Conservation (phyloP, 352 stramenopile genomes). For the Pythium insidiosum region DNA sequence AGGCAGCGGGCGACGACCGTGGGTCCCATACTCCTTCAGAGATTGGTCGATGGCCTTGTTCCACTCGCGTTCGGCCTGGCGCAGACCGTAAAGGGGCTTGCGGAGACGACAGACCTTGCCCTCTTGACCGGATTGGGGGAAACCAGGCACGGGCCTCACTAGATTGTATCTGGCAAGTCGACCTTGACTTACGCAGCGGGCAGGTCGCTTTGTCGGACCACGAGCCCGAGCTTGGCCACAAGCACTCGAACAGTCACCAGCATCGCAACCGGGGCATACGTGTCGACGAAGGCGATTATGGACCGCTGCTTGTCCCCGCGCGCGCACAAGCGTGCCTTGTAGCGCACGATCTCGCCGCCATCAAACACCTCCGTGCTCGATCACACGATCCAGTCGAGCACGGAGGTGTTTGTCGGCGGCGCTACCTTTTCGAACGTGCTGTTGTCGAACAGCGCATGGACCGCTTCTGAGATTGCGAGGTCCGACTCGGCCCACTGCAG, state of each 20-base stretch:
- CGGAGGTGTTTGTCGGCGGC: background rate
- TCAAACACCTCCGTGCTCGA: background rate
- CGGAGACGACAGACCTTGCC: slow-evolving; percentile 11
- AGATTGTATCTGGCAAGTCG: background rate
- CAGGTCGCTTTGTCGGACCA: slow-evolving; percentile 4
- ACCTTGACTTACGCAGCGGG: slow-evolving; percentile 8
- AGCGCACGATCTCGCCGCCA: background rate
- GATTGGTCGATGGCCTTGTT: slow-evolving; percentile 14
- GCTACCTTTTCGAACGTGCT: slow-evolving; percentile 5
- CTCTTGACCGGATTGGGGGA: background rate
- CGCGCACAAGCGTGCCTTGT: slow-evolving; percentile 1
- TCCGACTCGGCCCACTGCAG: slow-evolving; percentile 1
- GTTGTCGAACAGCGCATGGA: slow-evolving; percentile 1
- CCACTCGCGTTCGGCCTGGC: slow-evolving; percentile 18
- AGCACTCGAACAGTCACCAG: slow-evolving; percentile 2
- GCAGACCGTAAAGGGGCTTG: slow-evolving; percentile 19
- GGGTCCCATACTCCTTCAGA: too few relatives aligned
- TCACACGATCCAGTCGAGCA: slow-evolving; percentile 6
- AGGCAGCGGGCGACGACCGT: too few relatives aligned
- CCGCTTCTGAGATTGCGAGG: background rate
- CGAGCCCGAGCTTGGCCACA: background rate
- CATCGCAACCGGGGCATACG: background rate
- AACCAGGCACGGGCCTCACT: slow-evolving; percentile 3
- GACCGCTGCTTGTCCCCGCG: background rate
- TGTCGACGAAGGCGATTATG: background rate